Evolutionary conservation across 176 grass and related monocot genomes (phyloP), one percentile per base, ranked within the genome.

Genomic region (Ensete glaucum): DNA sequence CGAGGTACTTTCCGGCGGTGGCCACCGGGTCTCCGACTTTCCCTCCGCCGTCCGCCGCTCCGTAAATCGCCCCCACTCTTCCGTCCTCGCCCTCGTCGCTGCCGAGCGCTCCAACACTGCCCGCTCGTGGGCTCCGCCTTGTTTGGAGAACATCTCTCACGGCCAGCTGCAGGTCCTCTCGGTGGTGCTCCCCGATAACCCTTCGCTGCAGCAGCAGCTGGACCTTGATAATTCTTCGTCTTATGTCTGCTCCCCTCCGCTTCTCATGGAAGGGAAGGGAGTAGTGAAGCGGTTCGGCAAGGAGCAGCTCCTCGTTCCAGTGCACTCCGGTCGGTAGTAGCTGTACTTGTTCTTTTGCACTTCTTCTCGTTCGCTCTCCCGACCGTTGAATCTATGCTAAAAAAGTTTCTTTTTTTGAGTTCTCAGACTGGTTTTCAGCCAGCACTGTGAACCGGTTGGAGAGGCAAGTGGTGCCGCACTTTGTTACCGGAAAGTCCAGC

Each of bases 71-170:
- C 85, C 78, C 9, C 96, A 99, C 81, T 76, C 79, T 50, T 91
- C 91, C 14, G 83, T 99, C 21, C 82, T 99, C 51, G 85, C 88
- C 0, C 9, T 88, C 56, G 50, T 95, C 53, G 88, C 91, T n/a
- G 96, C 91, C 1, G 96, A 91, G 67, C 91, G 81, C 3, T 77
- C 80, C 53, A 66, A 10, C 54, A 5, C 55, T 14, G 59, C 56
- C 1, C 68, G 24, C 8, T 64, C 69, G 1, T 69, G 53, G 9
- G 51, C 78, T 63, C 16, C 75, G 9, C 49, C 78, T 9, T 78
- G 76, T 54, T 72, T 99, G 15, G 96, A 99, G 85, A 99, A 95
- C 85, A 89, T 99, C 62, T 95, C 96, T 13, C 83, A 99, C 23
- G 96, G 96, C 21, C 96, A 99, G 71, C 81, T 91, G 48, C 96